Evolutionary conservation across 257 asterid species (phyloP), one percentile per base, ranked within the genome.

Genomic region (Orobanche coerulescens): DNA sequence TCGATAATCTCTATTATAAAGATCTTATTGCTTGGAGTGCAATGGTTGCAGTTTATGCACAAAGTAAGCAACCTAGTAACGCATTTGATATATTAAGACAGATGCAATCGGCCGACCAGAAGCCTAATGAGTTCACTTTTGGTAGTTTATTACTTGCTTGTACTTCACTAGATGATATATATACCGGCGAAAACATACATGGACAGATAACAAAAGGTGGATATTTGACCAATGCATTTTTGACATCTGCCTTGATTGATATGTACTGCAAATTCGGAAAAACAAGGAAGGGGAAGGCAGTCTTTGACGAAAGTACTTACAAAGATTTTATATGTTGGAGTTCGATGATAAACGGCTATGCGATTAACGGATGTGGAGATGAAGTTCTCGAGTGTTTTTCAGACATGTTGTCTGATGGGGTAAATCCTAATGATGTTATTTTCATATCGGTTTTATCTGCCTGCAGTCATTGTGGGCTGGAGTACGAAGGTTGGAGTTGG

Each of bases 401-500:
- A 46, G 66, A 69, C 63, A 82, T 90, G 97, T 67, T 90, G 37
- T 53, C 74, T 11, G 2, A 57, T 34, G 90, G 90, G 33, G 70
- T 90, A 52, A 61, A 60, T 42, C 95, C 95, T 22, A 90, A 90
- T 22, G 81, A 72, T 20, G 84, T 86, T 61, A 85, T 90, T 73
- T 86, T 86, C 66, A 18, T 86, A 58, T 84, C 92, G 11, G 78
- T 84, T 65, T 78, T 90, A 69, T 80, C 95, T 62, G 84, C 95
- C 12, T 90, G 95, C 55, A 84, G 97, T 61, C 97, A 86, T 53
- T 82, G 94, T 61, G 92, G 90, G 57, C 81, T 90, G 18, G 94
- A 90, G 55, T 90, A 84, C 12, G 95, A 90, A 75, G 95, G 84
- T 26, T 90, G 97, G 95, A 79, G 66, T 49, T 86, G 86, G 92